Base-by-base conservation (phyloP, 2,329 filamentous ascomycete genomes). In the Fusarium torulosum region DNA sequence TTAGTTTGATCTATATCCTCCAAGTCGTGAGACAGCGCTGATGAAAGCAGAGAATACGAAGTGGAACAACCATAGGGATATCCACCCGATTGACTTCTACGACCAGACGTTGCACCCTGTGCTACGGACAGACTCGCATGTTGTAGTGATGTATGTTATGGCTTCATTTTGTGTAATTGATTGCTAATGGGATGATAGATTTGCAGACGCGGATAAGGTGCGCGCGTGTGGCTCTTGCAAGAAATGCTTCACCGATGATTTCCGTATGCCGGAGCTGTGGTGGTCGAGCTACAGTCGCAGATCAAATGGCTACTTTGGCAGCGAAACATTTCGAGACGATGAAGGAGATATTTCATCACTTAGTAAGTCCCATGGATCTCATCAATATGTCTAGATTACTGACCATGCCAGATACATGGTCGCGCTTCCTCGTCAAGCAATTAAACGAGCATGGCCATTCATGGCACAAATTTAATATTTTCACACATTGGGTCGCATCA, bases 251-350 rank as follows among this genome's bases (percentile, higher is more conserved):
- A 68, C 60, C 2, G 15, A 71, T 2, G 53, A 53, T 2, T 67
- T 69, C 7, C 38, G 38, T 1, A 63, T 69, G 53, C 66, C 66
- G 23, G 58, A 74, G 14, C 35, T 74, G 0, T 82, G 77, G 77
- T 81, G 79, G 79, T 72, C 76, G 1, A 63, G 72, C 7, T 74
- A 76, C 35, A 75, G 70, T 41, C 65, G 65, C 15, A 75, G 75
- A 35, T 75, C 78, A 3, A 82, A 81, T n/a, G 80, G 79, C 0
- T 79, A 80, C 31, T 79, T 81, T 61, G 79, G 79, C 1, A 75
- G 73, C 45, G 74, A 76, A 19, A 69, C 59, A 11, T 5, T 76
- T 78, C 29, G 76, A 80, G 43, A 69, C 4, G 19, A 38, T 0
- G 2, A 63, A 10, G 66, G 57, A 0, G 19, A 14, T 1, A 53